Evolutionary conservation across 1,284 basidiomycete species (phyloP), one percentile per base, ranked within the genome.

Genomic region (Ceraceosorus bombacis): DNA sequence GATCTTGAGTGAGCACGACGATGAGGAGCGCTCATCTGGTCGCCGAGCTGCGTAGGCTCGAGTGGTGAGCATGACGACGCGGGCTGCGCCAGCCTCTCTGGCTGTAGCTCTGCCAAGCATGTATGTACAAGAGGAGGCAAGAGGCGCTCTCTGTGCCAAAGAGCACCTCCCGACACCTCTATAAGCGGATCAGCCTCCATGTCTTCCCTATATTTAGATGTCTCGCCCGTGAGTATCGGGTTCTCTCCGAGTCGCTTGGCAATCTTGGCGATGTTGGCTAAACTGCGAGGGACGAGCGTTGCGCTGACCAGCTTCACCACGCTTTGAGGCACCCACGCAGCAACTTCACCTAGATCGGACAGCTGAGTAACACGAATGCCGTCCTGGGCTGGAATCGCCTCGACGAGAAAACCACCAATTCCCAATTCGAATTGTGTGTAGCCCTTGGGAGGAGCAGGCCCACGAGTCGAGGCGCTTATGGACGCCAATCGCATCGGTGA

Each of bases 361-460:
- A 73, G 62, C 55, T 73, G 71, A 3, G 71, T 73, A 43, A 73
- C 63, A 5, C 57, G 46, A 5, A 72, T 62, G 4, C 65, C 70
- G 27, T 37, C 41, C 36, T 9, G n/a, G 43, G 8, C 38, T 38
- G n/a, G 12, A 9, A 27, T 37, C 41, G 10, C 36, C n/a, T 73
- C 71, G 37, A 72, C 70, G 64, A 73, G 66, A 60, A 73, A 73
- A 13, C 71, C 71, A 37, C 70, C 71, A 0, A 68, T 64, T 10
- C 53, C 58, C 40, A 73, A 62, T 13, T 70, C 62, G 59, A 69
- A 72, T 50, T 69, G 65, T 6, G 63, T 68, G 53, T 70, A 71
- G 8, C 65, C 67, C 54, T 71, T 72, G 37, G 64, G 61, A 6
- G 68, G 65, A 0, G 70, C 68, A 36, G 64, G 54, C 9, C 53